These are phyloP conservation scores for Ophiocordyceps australis DNA, from an alignment of 2,329 filamentous ascomycete species.

Conservation along the genomic window DNA sequence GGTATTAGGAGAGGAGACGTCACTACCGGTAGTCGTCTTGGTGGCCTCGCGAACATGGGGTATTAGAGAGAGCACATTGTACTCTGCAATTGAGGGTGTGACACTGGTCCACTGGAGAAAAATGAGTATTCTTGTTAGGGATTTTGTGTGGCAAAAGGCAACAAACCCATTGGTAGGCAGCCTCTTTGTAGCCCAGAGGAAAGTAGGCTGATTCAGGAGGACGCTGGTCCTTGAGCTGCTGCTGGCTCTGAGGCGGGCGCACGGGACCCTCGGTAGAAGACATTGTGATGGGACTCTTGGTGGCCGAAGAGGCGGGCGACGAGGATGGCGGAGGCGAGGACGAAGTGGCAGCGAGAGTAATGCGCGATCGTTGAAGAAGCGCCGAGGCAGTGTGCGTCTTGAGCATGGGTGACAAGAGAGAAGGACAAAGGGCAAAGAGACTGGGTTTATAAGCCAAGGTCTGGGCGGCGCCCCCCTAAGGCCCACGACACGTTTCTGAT, in stretches of 20 bases:
- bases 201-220: slow-evolving; percentile 39
- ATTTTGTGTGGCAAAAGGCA: too few species aligned
- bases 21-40: slow-evolving; percentile 48
- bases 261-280: slow-evolving; percentile 11
- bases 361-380: slow-evolving; percentile 21
- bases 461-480: too few species aligned
- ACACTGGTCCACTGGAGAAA: slow-evolving; percentile 62
- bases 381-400: slow-evolving; percentile 19
- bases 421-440: too few species aligned
- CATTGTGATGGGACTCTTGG: too few species aligned
- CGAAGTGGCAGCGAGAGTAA: slow-evolving; percentile 10
- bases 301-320: too few species aligned
- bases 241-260: slow-evolving; percentile 4
- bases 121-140: too few species aligned
- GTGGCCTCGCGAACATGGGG: slow-evolving; percentile 65
- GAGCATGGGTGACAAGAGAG: slow-evolving; percentile 19
- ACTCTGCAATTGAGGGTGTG: slow-evolving; percentile 71
- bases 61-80: slow-evolving; percentile 70
- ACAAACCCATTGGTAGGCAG: slow-evolving; percentile 76
- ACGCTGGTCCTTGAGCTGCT: slow-evolving; percentile 10
- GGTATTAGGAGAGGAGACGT: slow-evolving; percentile 17
- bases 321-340: too few species aligned
- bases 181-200: slow-evolving; percentile 80
- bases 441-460: too few species aligned
- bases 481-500: too few species aligned